Evolutionary conservation across 1,139 yeast species (phyloP), one percentile per base, ranked within the genome.

Genomic region (Diutina rugosa): DNA sequence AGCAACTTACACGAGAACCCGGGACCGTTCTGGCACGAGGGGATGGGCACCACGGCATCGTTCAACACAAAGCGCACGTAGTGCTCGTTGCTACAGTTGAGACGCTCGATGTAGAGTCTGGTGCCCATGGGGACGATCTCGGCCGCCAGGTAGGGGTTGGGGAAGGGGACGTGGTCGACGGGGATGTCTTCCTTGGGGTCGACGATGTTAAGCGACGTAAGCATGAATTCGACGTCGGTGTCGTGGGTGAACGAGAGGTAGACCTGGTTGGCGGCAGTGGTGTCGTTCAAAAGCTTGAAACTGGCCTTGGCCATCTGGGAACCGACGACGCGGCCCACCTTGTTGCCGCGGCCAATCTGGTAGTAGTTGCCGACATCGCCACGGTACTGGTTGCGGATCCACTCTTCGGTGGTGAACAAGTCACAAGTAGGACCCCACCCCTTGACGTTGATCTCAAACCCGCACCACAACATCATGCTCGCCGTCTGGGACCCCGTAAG

Each of bases 351-450:
- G 14, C 85, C 84, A 52, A 73, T 69, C 57, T 70, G 62, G 68
- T 81, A 81, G 64, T 77, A 77, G 63, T 72, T 74, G 48, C 64
- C 61, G 54, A 82, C 68, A 58, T 80, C 84, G 26, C 69, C 67
- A 35, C 67, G 63, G 65, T 81, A 81, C 29, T 77, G 74, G 59
- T 72, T 68, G 28, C 71, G 69, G 29, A 76, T 67, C 63, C 72
- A 75, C 58, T 82, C 85, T 54, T 77, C 78, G 55, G 71, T 69
- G 56, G 80, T 76, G 68, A 82, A 77, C n/a, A 80, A 68, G 47
- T 72, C 70, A 64, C 86, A 79, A 58, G 81, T 73, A 12, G 74
- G 72, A 5, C 83, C 74, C 32, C 67, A 59, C 3, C 85, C 85
- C 45, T 68, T 68, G 16, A 73, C 78, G 61, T 77, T 77, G 60